Percentiles rank a stretch among this genome's conserved stretches.
These are phyloP conservation scores for Postia placenta DNA, from an alignment of 768 basidiomycete genomes.

Conservation along the genomic window DNA sequence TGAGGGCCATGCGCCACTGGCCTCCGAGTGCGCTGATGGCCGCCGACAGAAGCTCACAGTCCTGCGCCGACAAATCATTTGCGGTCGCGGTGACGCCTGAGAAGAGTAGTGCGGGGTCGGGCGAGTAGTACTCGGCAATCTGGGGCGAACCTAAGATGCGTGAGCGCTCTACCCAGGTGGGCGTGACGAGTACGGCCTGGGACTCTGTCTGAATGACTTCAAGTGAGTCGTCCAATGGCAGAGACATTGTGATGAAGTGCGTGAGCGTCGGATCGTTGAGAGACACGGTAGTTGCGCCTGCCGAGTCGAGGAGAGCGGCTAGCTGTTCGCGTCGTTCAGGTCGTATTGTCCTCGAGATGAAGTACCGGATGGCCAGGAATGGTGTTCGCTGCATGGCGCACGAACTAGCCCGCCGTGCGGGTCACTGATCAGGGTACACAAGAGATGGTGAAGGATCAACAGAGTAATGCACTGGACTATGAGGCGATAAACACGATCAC, in stretches of 20 bases:
- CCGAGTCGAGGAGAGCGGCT: conserved; percentile 38
- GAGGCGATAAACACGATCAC: not conserved
- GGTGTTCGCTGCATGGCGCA: conserved; percentile 10
- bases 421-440: not conserved
- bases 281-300: conserved; percentile 39
- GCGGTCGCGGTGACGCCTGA: conserved; percentile 76
- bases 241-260: conserved; percentile 52
- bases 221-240: conserved; percentile 50
- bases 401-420: too few species aligned
- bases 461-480: not conserved
- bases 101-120: conserved; percentile 74
- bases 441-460: not conserved
- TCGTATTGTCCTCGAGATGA: conserved; percentile 44
- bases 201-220: conserved; percentile 26
- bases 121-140: conserved; percentile 60
- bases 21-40: conserved; percentile 77
- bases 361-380: conserved; percentile 40
- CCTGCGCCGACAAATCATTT: conserved; percentile 56
- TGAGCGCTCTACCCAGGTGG: conserved; percentile 68
- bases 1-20: conserved; percentile 70
- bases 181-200: conserved; percentile 34
- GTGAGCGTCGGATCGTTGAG: conserved; percentile 34
- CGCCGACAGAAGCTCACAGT: conserved; percentile 67
- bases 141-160: conserved; percentile 52
- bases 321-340: conserved; percentile 38